Conservation (phyloP, 768 basidiomycete species). For the Trametes villosa region DNA sequence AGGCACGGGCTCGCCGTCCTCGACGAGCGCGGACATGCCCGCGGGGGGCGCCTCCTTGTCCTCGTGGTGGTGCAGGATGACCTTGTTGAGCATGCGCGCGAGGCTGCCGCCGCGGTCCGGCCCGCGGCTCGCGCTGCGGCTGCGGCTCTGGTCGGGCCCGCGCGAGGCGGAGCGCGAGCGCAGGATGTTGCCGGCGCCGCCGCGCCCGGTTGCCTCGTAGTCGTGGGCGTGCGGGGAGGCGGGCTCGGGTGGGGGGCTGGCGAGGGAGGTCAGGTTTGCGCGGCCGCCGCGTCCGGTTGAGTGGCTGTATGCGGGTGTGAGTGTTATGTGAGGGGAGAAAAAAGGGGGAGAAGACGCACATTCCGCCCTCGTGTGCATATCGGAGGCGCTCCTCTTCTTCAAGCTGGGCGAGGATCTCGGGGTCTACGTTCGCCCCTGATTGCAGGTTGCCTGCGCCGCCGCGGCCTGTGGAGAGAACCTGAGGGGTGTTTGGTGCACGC, state of each 20-base stretch:
- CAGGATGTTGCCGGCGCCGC: constrained; percentile 64
- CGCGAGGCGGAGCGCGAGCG: constrained; percentile 42
- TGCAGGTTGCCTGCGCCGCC: constrained; percentile 68
- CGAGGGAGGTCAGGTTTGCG: constrained; percentile 54
- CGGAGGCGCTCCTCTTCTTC: constrained; percentile 40
- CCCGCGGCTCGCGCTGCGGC: constrained; percentile 22
- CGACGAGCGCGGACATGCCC: background rate
- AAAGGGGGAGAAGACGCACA: constrained; percentile 41
- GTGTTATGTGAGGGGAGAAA: background rate
- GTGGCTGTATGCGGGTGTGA: constrained; percentile 50
- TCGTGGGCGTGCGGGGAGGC: constrained; percentile 22
- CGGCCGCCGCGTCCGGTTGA: constrained; percentile 72
- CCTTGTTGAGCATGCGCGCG: constrained; percentile 27
- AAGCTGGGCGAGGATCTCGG: constrained; percentile 35
- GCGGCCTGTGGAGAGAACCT: constrained; percentile 57
- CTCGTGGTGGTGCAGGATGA: constrained; percentile 20
- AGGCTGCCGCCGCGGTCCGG: constrained; percentile 23
- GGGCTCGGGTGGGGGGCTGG: constrained; percentile 29
- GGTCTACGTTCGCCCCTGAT: constrained; percentile 31
- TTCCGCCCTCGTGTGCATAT: constrained; percentile 35
- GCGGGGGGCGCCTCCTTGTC: background rate
- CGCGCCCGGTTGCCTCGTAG: constrained; percentile 55
- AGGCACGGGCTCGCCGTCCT: background rate
- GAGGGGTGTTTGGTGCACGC: constrained; percentile 10
- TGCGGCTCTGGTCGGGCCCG: constrained; percentile 27